Evolutionary conservation across 2,329 filamentous ascomycete species (phyloP).

Genomic region (Xylariaceae sp.): DNA sequence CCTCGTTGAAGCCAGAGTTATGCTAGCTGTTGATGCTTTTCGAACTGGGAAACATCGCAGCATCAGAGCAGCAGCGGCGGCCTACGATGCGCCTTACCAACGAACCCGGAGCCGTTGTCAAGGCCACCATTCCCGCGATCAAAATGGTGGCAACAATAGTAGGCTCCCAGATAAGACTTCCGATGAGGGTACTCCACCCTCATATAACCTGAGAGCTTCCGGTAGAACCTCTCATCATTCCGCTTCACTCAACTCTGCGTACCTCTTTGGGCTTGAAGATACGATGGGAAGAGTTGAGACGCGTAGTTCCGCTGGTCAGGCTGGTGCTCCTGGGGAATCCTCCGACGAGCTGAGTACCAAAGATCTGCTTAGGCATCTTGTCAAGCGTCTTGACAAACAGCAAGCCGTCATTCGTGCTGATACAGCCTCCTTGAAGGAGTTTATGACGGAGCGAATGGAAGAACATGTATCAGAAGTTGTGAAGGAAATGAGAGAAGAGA

Average conservation of each 20-base stretch:
- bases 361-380: constrained; percentile 1
- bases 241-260: neutral
- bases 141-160: neutral
- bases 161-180: neutral
- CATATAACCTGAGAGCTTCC: neutral
- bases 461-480: neutral
- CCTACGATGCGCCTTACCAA: constrained; percentile 3
- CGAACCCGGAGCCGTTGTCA: neutral
- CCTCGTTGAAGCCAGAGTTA: neutral
- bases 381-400: neutral
- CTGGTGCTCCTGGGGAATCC: neutral
- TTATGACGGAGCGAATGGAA: neutral
- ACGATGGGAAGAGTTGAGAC: neutral
- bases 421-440: neutral
- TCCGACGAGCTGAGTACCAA: neutral
- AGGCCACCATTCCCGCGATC: neutral
- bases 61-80: neutral
- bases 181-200: too few species aligned
- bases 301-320: neutral
- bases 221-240: neutral
- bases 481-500: too few species aligned
- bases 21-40: neutral
- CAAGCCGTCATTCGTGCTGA: neutral
- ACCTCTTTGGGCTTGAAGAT: neutral
- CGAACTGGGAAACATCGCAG: neutral